Percentiles rank a stretch among this genome's conserved stretches.
Conservation (phyloP, 2,329 filamentous ascomycete genomes). For the Trichoderma breve region DNA sequence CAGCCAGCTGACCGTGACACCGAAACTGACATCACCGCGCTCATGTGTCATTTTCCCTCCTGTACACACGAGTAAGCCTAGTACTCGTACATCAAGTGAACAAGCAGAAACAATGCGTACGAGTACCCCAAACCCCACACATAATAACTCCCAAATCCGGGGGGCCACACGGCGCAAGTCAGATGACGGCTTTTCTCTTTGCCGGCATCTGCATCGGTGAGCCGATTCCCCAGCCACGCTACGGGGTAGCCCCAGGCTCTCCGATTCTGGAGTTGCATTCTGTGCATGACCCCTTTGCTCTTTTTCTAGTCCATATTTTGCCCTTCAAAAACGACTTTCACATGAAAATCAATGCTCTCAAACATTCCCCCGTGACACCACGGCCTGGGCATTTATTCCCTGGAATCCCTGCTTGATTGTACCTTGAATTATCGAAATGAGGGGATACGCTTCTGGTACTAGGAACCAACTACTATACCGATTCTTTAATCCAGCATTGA, state of each 20-base stretch:
- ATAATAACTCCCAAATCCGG: conserved; percentile 10
- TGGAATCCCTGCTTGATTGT: neutral
- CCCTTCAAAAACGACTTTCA: neutral
- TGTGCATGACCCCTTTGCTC: neutral
- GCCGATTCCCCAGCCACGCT: neutral
- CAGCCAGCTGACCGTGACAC: conserved; percentile 4
- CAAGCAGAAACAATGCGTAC: neutral
- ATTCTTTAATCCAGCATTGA: neutral
- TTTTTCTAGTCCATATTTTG: neutral
- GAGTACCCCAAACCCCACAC: conserved; percentile 1
- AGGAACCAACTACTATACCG: neutral
- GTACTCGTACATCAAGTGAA: neutral
- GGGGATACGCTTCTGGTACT: neutral
- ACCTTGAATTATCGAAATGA: neutral
- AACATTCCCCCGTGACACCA: neutral
- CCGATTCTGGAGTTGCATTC: neutral
- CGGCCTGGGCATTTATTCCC: neutral
- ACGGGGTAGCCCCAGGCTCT: neutral
- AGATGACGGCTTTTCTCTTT: conserved; percentile 11
- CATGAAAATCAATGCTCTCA: neutral
- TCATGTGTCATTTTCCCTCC: neutral
- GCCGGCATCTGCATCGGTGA: neutral
- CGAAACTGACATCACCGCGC: neutral
- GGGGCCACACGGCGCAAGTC: conserved; percentile 15
- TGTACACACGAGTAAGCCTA: neutral